Evolutionary conservation across 805 yeast genomes (phyloP).

Genomic region (Metschnikowia sp.): DNA sequence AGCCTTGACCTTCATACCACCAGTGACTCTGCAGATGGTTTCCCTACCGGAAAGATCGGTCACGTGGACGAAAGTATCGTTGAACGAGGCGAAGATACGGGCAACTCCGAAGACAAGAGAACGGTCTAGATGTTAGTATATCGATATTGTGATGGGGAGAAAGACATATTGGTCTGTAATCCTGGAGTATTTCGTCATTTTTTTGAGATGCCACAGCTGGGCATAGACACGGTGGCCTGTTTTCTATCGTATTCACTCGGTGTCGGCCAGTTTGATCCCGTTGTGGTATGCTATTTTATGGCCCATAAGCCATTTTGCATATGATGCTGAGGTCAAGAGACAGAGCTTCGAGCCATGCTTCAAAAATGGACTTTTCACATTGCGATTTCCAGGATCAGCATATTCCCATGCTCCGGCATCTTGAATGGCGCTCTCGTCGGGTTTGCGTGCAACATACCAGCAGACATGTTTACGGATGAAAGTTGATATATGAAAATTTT

Average conservation of each 20-base stretch:
- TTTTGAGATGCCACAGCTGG: too few species aligned
- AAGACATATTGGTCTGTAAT: background rate
- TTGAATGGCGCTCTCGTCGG: background rate
- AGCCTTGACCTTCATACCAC: slow-evolving; percentile 99
- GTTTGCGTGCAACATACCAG: slow-evolving; percentile 18
- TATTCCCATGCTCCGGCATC: background rate
- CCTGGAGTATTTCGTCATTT: background rate
- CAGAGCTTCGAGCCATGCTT: background rate
- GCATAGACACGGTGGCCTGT: too few species aligned
- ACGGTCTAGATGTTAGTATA: slow-evolving; percentile 48
- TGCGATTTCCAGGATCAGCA: background rate
- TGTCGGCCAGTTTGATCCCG: too few species aligned
- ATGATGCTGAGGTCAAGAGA: too few species aligned
- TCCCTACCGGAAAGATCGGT: slow-evolving; percentile 99
- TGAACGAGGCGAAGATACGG: slow-evolving; percentile 99
- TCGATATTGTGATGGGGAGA: background rate
- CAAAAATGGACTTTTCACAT: background rate
- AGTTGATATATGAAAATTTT: slow-evolving; percentile 14
- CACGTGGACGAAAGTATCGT: slow-evolving; percentile 99
- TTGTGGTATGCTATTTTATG: too few species aligned
- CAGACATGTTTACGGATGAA: slow-evolving; percentile 21
- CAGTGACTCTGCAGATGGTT: slow-evolving; percentile 99
- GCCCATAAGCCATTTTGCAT: too few species aligned
- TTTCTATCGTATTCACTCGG: too few species aligned
- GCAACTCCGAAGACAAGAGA: slow-evolving; percentile 99